Evolutionary conservation across 192 early-diverging fungal genomes (phyloP).

Genomic region (Coemansia sp.): DNA sequence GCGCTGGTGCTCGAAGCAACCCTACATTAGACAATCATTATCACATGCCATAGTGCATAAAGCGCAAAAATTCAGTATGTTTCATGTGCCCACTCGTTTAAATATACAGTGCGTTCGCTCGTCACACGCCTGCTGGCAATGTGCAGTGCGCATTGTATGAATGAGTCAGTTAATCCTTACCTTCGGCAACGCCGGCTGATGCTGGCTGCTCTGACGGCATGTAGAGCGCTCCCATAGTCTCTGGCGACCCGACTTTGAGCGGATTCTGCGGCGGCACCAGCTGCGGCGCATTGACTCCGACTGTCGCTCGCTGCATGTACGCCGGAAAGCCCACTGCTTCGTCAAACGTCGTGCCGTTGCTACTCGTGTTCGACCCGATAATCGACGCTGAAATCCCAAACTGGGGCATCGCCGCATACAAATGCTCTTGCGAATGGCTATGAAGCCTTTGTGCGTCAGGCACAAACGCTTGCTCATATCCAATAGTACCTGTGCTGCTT

Average conservation of each 20-base stretch:
- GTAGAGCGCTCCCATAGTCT: constrained; percentile 38
- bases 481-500: neutral
- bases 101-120: neutral
- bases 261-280: neutral
- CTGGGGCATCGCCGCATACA: constrained; percentile 2
- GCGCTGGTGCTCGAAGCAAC: constrained; percentile 1
- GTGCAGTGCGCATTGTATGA: neutral
- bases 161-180: constrained; percentile 9
- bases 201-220: constrained; percentile 42
- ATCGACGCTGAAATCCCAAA: constrained; percentile 9
- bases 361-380: neutral
- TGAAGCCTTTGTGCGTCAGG: neutral
- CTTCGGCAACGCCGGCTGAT: constrained; percentile 8
- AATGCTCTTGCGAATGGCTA: constrained; percentile 8
- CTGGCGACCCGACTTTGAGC: constrained; percentile 6
- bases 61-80: neutral
- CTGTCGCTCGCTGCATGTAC: neutral
- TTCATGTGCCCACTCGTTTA: constrained; percentile 1
- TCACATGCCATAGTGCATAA: constrained; percentile 5
- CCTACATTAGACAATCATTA: constrained; percentile 1
- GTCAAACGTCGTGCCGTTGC: neutral
- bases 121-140: neutral
- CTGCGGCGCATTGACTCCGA: neutral
- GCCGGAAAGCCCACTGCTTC: neutral
- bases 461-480: neutral